phyloP scores from a whole-genome alignment of 352 stramenopile species.

The Pilasporangium apinafurcum region DNA sequence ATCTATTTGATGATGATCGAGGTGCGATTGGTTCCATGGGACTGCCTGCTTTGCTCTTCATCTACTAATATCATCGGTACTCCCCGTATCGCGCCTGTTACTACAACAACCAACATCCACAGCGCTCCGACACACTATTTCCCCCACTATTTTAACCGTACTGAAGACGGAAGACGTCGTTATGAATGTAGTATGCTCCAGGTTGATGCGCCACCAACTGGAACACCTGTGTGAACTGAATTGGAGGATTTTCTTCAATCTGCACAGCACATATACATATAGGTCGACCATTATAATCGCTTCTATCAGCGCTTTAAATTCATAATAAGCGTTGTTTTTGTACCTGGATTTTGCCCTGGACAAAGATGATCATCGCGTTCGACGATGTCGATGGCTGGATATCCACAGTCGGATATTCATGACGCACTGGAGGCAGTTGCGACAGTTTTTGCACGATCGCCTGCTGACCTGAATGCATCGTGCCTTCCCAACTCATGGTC shows the following conservation, averaged over 20 bases:
- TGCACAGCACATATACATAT: slow-evolving; percentile 10
- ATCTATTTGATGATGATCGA: too few relatives aligned
- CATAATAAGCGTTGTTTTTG: too few relatives aligned
- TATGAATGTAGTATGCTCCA: slow-evolving; percentile 97
- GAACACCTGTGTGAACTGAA: slow-evolving; percentile 98
- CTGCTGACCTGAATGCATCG: slow-evolving; percentile 64
- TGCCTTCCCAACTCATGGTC: slow-evolving; percentile 76
- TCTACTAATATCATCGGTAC: too few relatives aligned
- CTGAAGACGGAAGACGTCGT: slow-evolving; percentile 97
- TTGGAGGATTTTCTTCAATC: slow-evolving; percentile 91
- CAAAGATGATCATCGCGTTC: slow-evolving; percentile 94
- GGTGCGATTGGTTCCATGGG: too few relatives aligned
- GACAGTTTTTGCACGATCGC: slow-evolving; percentile 89
- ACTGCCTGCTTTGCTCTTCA: too few relatives aligned
- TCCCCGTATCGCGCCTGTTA: too few relatives aligned
- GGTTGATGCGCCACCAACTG: slow-evolving; percentile 91
- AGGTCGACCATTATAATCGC: neutral
- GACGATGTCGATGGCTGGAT: slow-evolving; percentile 89
- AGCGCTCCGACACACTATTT: too few relatives aligned
- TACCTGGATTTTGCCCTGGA: slow-evolving; percentile 87
- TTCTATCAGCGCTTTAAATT: neutral
- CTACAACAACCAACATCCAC: too few relatives aligned
- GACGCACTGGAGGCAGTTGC: slow-evolving; percentile 50
- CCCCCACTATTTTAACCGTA: slow-evolving; percentile 87
- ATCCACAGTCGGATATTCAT: slow-evolving; percentile 88